Percentiles rank a stretch among this genome's conserved stretches.
phyloP scores from a whole-genome alignment of 1,284 basidiomycete genomes.

The Vanrija humicola region DNA sequence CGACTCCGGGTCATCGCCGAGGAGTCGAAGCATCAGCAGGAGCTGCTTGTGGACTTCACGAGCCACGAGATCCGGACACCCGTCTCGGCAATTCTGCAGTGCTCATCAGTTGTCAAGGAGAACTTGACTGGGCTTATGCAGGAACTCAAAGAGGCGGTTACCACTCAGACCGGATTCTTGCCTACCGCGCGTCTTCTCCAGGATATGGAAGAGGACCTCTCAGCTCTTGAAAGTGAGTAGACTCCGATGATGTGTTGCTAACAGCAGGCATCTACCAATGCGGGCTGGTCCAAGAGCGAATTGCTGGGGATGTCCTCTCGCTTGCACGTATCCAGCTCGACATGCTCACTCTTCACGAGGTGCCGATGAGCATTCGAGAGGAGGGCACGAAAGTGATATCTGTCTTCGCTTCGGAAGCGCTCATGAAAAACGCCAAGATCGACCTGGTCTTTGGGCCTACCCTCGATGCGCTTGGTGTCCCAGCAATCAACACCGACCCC shows the following conservation, averaged over 20 bases:
- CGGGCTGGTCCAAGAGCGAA: constrained; percentile 49
- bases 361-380: constrained; percentile 44
- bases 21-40: constrained; percentile 32
- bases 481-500: constrained; percentile 42
- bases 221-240: constrained; percentile 24
- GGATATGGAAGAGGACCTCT: constrained; percentile 47
- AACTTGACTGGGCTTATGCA: constrained; percentile 25
- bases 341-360: constrained; percentile 36
- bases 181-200: constrained; percentile 35
- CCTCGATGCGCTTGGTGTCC: constrained; percentile 21
- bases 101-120: constrained; percentile 31
- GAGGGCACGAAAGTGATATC: constrained; percentile 41
- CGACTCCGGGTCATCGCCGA: constrained; percentile 38
- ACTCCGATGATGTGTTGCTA: not conserved
- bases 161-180: constrained; percentile 19
- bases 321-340: constrained; percentile 49
- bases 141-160: constrained; percentile 29
- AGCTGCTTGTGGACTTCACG: constrained; percentile 35
- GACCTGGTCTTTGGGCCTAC: constrained; percentile 29
- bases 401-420: constrained; percentile 40
- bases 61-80: constrained; percentile 34
- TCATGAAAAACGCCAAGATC: constrained; percentile 37
- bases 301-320: constrained; percentile 50
- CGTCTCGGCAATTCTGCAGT: constrained; percentile 33
- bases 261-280: constrained; percentile 33